Evolutionary conservation across 495 filamentous ascomycete genomes (phyloP).

Genomic region (Hypoxylon fragiforme): DNA sequence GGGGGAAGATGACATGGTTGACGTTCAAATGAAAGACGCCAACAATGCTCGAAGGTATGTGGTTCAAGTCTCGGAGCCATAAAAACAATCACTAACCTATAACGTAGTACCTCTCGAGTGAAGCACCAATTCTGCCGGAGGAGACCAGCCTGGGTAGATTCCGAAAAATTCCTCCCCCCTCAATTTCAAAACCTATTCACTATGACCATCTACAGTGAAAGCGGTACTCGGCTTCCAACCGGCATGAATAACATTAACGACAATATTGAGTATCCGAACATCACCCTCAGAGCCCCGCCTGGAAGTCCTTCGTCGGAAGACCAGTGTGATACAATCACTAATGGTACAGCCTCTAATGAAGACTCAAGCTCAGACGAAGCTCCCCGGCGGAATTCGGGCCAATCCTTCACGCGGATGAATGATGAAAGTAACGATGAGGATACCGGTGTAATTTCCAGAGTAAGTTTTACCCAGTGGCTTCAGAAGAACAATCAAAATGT

Average conservation of each 20-base stretch:
- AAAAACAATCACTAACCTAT: conserved; percentile 1
- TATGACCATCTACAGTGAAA: conserved; percentile 60
- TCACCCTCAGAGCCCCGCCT: conserved; percentile 56
- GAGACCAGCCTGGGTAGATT: conserved; percentile 51
- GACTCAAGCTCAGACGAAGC: conserved; percentile 45
- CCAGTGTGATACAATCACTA: conserved; percentile 30
- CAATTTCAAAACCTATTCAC: conserved; percentile 71
- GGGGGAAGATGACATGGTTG: conserved; percentile 88
- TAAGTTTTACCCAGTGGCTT: no score
- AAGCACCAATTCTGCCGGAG: conserved; percentile 31
- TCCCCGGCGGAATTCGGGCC: conserved; percentile 32
- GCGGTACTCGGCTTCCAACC: conserved; percentile 57
- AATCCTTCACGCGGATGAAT: conserved; percentile 47
- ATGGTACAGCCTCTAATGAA: conserved; percentile 41
- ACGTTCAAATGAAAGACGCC: conserved; percentile 80
- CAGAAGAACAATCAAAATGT: no score
- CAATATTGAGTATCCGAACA: conserved; percentile 56
- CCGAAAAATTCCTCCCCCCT: conserved; percentile 51
- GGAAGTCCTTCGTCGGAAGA: conserved; percentile 36
- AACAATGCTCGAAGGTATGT: conserved; percentile 37
- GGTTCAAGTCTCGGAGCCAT: conserved; percentile 9
- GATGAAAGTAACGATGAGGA: conserved; percentile 58
- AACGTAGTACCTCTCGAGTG: not conserved
- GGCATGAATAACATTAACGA: conserved; percentile 65
- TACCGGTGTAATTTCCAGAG: conserved; percentile 37